Percentiles rank a stretch among this genome's conserved stretches.
Evolutionary conservation across 192 early-diverging fungal genomes (phyloP).

Genomic region (Coemansia nantahalensis): DNA sequence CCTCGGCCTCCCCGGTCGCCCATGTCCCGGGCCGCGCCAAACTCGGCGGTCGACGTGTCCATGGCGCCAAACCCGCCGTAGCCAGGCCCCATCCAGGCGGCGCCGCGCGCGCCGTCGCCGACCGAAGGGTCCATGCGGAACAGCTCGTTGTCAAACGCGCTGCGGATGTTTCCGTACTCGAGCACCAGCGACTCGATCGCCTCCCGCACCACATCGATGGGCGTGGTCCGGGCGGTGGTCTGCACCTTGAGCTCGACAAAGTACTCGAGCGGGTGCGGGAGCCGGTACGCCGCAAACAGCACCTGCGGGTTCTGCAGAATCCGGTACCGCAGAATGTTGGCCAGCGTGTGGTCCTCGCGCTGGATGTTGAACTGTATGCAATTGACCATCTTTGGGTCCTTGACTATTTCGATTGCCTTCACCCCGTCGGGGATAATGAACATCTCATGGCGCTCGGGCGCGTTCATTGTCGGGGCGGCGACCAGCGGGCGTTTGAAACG

Average conservation of each 20-base stretch:
- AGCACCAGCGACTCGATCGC: slow-evolving; percentile 77
- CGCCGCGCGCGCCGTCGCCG: slow-evolving; percentile 6
- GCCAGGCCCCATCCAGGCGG: slow-evolving; percentile 19
- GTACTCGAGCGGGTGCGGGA: slow-evolving; percentile 96
- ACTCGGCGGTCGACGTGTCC: slow-evolving; percentile 34
- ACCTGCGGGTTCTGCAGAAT: slow-evolving; percentile 90
- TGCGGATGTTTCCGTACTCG: slow-evolving; percentile 72
- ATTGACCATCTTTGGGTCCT: slow-evolving; percentile 92
- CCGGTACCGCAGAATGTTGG: slow-evolving; percentile 89
- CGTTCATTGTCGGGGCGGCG: slow-evolving; percentile 68
- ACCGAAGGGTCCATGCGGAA: slow-evolving; percentile 17
- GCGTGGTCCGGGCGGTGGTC: slow-evolving; percentile 83
- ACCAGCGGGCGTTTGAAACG: too few species aligned
- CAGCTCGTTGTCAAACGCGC: slow-evolving; percentile 74
- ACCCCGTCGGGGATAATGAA: slow-evolving; percentile 75
- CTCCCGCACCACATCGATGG: slow-evolving; percentile 73
- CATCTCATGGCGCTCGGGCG: slow-evolving; percentile 80
- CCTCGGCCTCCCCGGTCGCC: slow-evolving; percentile 45
- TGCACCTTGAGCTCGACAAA: slow-evolving; percentile 89
- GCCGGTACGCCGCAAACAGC: slow-evolving; percentile 93
- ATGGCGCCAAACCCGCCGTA: slow-evolving; percentile 41
- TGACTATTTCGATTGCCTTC: slow-evolving; percentile 74
- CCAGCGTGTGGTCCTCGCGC: slow-evolving; percentile 97
- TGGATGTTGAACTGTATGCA: slow-evolving; percentile 88
- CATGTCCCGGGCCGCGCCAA: slow-evolving; percentile 50